Base-by-base conservation (phyloP, 108 stramenopile genomes). In the Cyclotella sp. region DNA sequence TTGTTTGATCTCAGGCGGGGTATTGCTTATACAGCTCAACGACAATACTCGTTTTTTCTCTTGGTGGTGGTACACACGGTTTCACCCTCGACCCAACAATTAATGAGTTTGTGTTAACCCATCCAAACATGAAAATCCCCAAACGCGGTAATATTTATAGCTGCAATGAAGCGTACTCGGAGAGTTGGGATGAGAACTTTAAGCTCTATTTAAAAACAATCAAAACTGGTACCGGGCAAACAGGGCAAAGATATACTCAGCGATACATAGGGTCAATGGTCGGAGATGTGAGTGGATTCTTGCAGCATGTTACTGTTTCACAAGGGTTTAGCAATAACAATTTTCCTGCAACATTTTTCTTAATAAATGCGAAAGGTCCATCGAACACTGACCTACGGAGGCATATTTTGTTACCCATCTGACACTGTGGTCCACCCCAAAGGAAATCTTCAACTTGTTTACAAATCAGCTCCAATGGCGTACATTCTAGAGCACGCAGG, bases 221-320 rank as follows among this genome's bases (percentile, higher is more conserved):
- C 69, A 99, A 98, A 85, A 84, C 81, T 14, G 90, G 91, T 13
- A 72, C 79, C 53, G 91, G 89, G 41, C 79, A 93, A 83, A 84
- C 88, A 29, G 70, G 82, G 68, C 62, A 81, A 65, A 75, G 82
- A 27, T 92, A 94, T 70, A 88, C 91, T 19, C 87, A 89, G 70
- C 95, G 99, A 12, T 99, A 99, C 81, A 96, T 99, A 15, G 99
- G 99, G 15, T 93, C 91, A 73, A 98, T 99, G 98, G 99, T 99
- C 44, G 96, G 97, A 9, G 99, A 99, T 81, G 95, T 98, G 34
- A 73, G 72, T 73, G 14, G 8, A 40, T 12, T 29, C 8, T 19
- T 51, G 44, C 30, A 29, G 44, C 0, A n/a, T 6, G 24, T 60
- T 27, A 28, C n/a, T 18, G 46, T 62, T 10, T 26, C 40, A 29